phyloP scores from a whole-genome alignment of 441 rosid genomes.

The Bruguiera hainesii region DNA sequence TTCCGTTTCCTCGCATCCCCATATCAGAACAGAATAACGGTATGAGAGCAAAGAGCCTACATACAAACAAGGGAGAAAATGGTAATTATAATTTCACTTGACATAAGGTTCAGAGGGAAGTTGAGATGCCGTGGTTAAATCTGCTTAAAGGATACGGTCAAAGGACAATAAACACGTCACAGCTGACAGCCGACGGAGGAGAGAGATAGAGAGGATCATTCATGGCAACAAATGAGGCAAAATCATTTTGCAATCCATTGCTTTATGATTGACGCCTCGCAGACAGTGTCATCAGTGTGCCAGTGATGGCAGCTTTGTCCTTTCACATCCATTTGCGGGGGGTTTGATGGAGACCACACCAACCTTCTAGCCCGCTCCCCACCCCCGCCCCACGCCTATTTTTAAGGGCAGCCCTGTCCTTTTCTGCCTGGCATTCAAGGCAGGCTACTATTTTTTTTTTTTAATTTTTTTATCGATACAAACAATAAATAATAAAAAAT shows the following conservation, averaged over 20 bases:
- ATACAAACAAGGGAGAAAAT: background rate
- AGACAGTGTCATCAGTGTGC: conserved; percentile 35
- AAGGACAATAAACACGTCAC: conserved; percentile 32
- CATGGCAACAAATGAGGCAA: conserved; percentile 14
- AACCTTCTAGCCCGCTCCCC: background rate
- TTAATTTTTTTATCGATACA: background rate
- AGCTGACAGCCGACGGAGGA: conserved; percentile 23
- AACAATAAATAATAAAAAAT: too few species aligned
- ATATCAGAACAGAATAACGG: background rate
- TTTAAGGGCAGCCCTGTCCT: conserved; percentile 37
- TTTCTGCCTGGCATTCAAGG: conserved; percentile 42
- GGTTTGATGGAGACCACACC: conserved; percentile 39
- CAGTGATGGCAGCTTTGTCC: conserved; percentile 31
- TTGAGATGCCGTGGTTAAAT: conserved; percentile 21
- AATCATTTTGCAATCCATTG: conserved; percentile 62
- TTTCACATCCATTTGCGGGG: conserved; percentile 21
- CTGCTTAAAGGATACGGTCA: conserved; percentile 28
- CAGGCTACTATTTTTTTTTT: conserved; percentile 12
- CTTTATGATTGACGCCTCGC: conserved; percentile 63
- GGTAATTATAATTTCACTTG: background rate
- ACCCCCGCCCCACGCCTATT: background rate
- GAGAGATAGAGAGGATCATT: background rate
- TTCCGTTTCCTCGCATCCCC: conserved; percentile 2
- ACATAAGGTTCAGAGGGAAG: conserved; percentile 34
- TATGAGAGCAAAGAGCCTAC: conserved; percentile 17